Evolutionary conservation across 1,139 yeast genomes (phyloP).

Genomic region (Diutina ranongensis): DNA sequence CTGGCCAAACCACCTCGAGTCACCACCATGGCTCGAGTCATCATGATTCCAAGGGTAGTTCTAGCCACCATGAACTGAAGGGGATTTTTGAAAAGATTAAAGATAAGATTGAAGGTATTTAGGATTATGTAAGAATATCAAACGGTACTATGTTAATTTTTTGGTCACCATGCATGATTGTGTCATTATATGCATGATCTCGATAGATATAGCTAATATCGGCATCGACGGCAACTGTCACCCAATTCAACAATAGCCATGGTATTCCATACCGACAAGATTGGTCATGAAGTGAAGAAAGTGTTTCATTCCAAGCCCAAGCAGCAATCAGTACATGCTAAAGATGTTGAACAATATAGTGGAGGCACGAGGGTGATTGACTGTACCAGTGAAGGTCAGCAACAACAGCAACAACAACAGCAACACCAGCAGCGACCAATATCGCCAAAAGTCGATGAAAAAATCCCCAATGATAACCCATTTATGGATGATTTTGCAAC

Average conservation of each 20-base stretch:
- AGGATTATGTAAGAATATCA: too few relatives aligned
- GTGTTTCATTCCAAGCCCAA: background rate
- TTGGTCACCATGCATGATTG: too few relatives aligned
- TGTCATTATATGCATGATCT: too few relatives aligned
- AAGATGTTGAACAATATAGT: background rate
- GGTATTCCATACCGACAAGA: background rate
- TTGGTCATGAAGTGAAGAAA: background rate
- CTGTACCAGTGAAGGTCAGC: background rate
- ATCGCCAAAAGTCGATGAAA: background rate
- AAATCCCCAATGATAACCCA: background rate
- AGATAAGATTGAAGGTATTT: constrained; percentile 5
- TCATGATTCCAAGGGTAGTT: too few relatives aligned
- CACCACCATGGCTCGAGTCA: too few relatives aligned
- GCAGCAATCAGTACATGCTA: background rate
- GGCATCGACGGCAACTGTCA: background rate
- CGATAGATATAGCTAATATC: too few relatives aligned
- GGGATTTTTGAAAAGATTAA: constrained; percentile 2
- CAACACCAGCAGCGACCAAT: background rate
- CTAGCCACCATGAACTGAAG: constrained; percentile 1
- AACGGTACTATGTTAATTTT: too few relatives aligned
- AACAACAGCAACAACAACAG: background rate
- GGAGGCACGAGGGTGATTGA: background rate
- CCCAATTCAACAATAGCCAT: background rate
- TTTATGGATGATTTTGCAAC: background rate
- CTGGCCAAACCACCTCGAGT: too few relatives aligned